phyloP scores from a whole-genome alignment of 441 rosid species.

The Pelargonium australe region DNA sequence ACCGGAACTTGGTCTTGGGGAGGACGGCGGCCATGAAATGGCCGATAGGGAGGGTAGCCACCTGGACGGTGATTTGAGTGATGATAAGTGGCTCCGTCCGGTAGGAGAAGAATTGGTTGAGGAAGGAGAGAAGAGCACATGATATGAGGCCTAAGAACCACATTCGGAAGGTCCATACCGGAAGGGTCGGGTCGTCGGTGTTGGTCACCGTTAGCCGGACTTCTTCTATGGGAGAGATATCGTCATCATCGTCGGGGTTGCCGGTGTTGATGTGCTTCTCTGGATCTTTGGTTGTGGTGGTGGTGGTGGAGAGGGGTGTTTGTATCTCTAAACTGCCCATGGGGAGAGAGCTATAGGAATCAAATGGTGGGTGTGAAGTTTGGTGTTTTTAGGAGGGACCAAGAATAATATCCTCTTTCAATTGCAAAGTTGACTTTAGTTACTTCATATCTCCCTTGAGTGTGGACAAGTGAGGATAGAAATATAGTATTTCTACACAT shows the following conservation, averaged over 20 bases:
- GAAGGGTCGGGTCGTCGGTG: conserved; percentile 65
- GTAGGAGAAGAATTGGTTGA: conserved; percentile 83
- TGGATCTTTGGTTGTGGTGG: conserved; percentile 21
- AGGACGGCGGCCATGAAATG: conserved; percentile 61
- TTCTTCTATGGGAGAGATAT: conserved; percentile 62
- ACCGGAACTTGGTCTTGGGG: conserved; percentile 46
- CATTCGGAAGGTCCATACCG: conserved; percentile 93
- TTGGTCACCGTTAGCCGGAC: conserved; percentile 75
- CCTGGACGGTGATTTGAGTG: conserved; percentile 78
- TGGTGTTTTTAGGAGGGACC: background rate
- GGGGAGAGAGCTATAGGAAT: background rate
- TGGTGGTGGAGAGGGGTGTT: background rate
- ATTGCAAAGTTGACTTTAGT: background rate
- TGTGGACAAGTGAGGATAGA: no score
- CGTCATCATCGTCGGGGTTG: conserved; percentile 28
- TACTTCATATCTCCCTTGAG: background rate
- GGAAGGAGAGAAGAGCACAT: conserved; percentile 64
- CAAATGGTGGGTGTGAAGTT: background rate
- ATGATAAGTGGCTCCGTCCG: conserved; percentile 73
- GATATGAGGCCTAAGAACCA: conserved; percentile 70
- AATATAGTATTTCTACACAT: no score
- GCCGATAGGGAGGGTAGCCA: conserved; percentile 70
- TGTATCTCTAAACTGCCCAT: background rate
- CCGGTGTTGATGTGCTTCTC: conserved; percentile 23
- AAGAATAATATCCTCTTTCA: no score